Evolutionary conservation across 495 filamentous ascomycete species (phyloP).

Genomic region (Aspergillus sparsus): DNA sequence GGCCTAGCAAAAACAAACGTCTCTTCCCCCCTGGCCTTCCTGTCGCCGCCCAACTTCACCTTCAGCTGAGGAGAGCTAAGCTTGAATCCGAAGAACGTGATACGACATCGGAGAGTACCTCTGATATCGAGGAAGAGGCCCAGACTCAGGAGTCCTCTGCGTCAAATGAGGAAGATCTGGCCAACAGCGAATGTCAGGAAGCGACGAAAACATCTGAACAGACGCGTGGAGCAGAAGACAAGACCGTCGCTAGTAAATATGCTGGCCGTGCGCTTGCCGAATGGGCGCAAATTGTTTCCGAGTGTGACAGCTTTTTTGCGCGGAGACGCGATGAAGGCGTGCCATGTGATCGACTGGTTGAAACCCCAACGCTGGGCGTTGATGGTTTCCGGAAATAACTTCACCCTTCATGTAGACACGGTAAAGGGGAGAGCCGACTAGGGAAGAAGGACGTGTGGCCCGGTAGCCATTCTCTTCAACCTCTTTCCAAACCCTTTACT

Average conservation of each 20-base stretch:
- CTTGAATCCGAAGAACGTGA: slow-evolving; percentile 31
- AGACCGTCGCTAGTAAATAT: slow-evolving; percentile 63
- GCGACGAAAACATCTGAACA: slow-evolving; percentile 12
- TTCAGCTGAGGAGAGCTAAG: slow-evolving; percentile 39
- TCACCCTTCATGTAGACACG: not conserved
- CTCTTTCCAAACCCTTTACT: not conserved
- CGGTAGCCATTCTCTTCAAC: not conserved
- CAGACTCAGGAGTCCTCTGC: slow-evolving; percentile 8
- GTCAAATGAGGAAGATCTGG: slow-evolving; percentile 18
- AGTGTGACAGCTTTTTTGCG: slow-evolving; percentile 92
- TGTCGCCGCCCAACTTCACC: slow-evolving; percentile 57
- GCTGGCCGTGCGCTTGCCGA: slow-evolving; percentile 87
- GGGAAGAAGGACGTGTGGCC: slow-evolving; percentile 1
- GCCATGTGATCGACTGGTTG: slow-evolving; percentile 69
- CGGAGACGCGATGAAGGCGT: slow-evolving; percentile 85
- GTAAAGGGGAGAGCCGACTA: not conserved
- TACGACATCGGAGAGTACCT: slow-evolving; percentile 29
- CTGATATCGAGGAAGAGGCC: slow-evolving; percentile 23
- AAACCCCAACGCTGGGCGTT: slow-evolving; percentile 84
- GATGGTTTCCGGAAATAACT: slow-evolving; percentile 71
- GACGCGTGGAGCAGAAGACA: slow-evolving; percentile 25
- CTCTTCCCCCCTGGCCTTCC: slow-evolving; percentile 78
- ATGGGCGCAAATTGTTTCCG: slow-evolving; percentile 80
- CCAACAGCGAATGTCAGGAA: slow-evolving; percentile 21
- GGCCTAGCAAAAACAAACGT: slow-evolving; percentile 55